phyloP scores from a whole-genome alignment of 306 rosid species.

The Amphicarpaea edgeworthii region DNA sequence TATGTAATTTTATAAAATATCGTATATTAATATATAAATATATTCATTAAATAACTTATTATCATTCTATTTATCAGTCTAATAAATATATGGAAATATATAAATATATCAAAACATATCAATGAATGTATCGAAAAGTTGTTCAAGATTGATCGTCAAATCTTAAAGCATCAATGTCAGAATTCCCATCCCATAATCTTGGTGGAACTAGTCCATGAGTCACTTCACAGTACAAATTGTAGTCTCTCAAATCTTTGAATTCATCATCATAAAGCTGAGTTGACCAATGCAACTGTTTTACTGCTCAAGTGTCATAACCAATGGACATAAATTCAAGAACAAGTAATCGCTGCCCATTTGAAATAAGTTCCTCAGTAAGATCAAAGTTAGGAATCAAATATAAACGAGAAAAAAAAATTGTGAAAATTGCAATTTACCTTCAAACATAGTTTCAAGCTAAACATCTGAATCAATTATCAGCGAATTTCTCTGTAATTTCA shows the following conservation, averaged over 20 bases:
- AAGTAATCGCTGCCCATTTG: slow-evolving; percentile 71
- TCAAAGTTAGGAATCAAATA: slow-evolving; percentile 11
- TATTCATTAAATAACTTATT: too few species aligned
- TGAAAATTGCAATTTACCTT: slow-evolving; percentile 60
- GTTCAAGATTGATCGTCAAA: slow-evolving; percentile 58
- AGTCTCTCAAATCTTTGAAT: slow-evolving; percentile 65
- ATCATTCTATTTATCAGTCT: too few species aligned
- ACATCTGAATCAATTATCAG: slow-evolving; percentile 77
- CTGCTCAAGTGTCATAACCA: slow-evolving; percentile 57
- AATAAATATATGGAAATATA: too few species aligned
- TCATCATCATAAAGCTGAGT: slow-evolving; percentile 83
- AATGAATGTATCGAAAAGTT: too few species aligned
- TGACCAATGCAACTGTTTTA: slow-evolving; percentile 62
- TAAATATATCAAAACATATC: too few species aligned
- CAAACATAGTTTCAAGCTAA: slow-evolving; percentile 66
- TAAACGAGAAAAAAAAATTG: not conserved
- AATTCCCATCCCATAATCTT: slow-evolving; percentile 52
- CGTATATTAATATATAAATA: too few species aligned
- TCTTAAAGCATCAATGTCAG: slow-evolving; percentile 45
- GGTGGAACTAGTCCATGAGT: slow-evolving; percentile 64
- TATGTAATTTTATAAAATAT: too few species aligned
- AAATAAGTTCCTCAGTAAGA: slow-evolving; percentile 30
- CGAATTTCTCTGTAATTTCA: slow-evolving; percentile 68
- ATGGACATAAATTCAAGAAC: slow-evolving; percentile 66
- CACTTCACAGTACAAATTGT: slow-evolving; percentile 66